Base-by-base conservation (phyloP, 1,284 basidiomycete genomes). In the Pyrrhoderma lamaoense region DNA sequence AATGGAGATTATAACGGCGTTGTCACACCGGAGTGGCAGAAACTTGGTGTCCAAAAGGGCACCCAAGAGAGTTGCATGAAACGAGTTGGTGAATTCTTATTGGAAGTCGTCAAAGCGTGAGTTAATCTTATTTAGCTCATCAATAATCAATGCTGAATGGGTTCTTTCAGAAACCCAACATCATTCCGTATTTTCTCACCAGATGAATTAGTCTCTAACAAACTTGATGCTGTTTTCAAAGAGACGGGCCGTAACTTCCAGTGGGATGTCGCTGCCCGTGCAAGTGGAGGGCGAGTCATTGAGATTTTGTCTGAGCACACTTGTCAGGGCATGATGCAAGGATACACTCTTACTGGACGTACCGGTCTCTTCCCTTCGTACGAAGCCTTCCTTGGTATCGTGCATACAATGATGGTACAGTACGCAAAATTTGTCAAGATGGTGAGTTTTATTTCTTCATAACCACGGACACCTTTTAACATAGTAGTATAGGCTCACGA, bases 271-370 rank as follows among this genome's bases (percentile, higher is more conserved):
- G 75, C 75, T 1, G 72, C 70, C 21, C 76, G 81, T 49, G 80
- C 70, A 9, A 71, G 80, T 54, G 83, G 82, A 36, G 91, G 89
- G 0, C 80, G 89, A 9, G 80, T 93, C 47, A 76, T 92, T 54
- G 91, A 94, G 68, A 91, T 93, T 59, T 77, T 93, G 22, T 89
- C 85, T 2, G 89, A 93, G 67, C 89, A 93, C 63, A 92, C 88
- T 1, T 84, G 89, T 55, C 87, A 93, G 65, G 91, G 85, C 19
- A 90, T 89, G 80, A 71, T 91, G 19, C 87, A 92, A 65, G 89
- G 89, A 1, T 93, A 91, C 65, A 88, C 85, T 2, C 74, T 89
- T 36, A 88, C 85, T 0, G 86, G 90, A 14, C 77, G 91, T 35
- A 87, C 87, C 1, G 89, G 79, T 21, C 71, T 94, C 23, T 91